A percentile compares a stretch with the other conserved stretches of the same genome.
Conservation (phyloP, 2,329 filamentous ascomycete genomes). For the Apiospora marii region DNA sequence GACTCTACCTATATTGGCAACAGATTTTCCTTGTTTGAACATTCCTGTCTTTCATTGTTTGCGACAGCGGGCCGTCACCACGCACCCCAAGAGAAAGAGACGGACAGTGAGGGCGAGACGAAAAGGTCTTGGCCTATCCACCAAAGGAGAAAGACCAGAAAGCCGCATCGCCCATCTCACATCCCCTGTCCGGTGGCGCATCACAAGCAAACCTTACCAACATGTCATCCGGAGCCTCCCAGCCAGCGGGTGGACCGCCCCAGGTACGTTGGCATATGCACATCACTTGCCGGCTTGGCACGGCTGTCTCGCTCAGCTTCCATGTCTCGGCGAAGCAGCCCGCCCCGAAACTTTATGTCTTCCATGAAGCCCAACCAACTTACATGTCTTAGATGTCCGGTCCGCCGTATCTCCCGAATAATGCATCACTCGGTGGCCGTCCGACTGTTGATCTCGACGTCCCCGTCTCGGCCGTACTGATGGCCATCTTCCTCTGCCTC, state of each 20-base stretch:
- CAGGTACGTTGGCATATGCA: not conserved
- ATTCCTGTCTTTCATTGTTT: not conserved
- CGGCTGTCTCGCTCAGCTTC: not conserved
- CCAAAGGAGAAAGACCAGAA: not conserved
- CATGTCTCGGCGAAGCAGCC: not conserved
- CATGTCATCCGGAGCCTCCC: constrained; percentile 10
- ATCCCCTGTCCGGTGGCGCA: not conserved
- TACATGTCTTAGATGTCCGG: constrained; percentile 16
- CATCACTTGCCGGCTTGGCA: not conserved
- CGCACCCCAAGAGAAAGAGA: not conserved
- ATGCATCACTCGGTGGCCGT: not conserved
- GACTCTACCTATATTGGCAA: not conserved
- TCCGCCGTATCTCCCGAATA: constrained; percentile 20
- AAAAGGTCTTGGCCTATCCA: not conserved
- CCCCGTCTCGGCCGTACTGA: constrained; percentile 17
- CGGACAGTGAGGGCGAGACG: too few relatives aligned
- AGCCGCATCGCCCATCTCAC: not conserved
- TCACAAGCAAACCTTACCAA: not conserved
- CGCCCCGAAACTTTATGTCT: not conserved
- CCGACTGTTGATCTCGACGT: constrained; percentile 15
- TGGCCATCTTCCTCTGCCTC: constrained; percentile 11
- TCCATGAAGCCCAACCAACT: not conserved
- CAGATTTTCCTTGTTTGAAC: not conserved
- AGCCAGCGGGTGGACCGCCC: not conserved
- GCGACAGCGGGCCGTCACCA: not conserved